A percentile compares a stretch with the other conserved stretches of the same genome.
Evolutionary conservation across 441 rosid genomes (phyloP).

Genomic region (Metrosideros polymorpha): DNA sequence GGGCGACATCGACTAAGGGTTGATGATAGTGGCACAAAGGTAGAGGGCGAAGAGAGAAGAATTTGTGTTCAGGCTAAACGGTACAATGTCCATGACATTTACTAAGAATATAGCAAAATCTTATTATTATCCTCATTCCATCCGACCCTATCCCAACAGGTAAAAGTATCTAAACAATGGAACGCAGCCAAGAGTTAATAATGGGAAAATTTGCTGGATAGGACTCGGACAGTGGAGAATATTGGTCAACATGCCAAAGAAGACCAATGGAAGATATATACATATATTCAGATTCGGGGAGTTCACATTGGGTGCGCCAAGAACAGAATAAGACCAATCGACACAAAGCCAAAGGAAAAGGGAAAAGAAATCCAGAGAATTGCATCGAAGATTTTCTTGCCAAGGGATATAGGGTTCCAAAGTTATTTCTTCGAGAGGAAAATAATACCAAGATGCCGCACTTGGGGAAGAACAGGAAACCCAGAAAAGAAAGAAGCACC

Average conservation of each 20-base stretch:
- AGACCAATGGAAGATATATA: neutral
- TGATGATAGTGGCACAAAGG: neutral
- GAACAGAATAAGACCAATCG: neutral
- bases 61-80: neutral
- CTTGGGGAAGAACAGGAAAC: neutral
- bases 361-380: neutral
- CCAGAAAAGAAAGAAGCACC: neutral
- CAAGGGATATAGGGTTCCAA: neutral
- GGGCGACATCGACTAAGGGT: neutral
- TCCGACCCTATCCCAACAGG: accelerated
- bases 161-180: accelerated
- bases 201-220: no score
- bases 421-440: neutral
- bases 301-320: neutral
- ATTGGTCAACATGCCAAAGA: neutral
- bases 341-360: neutral
- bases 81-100: accelerated
- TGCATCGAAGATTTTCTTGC: neutral
- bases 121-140: accelerated
- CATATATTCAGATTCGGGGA: neutral
- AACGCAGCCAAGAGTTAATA: neutral
- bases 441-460: neutral
- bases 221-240: neutral
- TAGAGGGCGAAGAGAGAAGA: neutral
- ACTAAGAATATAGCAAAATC: neutral